Percentiles rank a stretch among this genome's conserved stretches.
phyloP scores from a whole-genome alignment of 2,329 filamentous ascomycete species.

The Sarocladium strictum region DNA sequence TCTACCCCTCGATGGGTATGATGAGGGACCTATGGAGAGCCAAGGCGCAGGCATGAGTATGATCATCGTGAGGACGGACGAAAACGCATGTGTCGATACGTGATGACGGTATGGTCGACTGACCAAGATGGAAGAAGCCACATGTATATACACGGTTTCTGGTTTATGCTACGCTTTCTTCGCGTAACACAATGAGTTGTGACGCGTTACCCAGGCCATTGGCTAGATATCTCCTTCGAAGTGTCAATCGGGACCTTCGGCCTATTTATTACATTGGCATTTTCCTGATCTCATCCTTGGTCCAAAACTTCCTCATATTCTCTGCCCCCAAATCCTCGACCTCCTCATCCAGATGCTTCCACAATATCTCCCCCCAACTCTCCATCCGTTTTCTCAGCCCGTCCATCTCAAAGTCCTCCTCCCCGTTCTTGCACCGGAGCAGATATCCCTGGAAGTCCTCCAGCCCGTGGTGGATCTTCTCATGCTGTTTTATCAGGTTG shows the following conservation, averaged over 20 bases:
- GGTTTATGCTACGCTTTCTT: too few species aligned
- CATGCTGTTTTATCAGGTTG: constrained; percentile 68
- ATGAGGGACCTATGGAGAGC: constrained; percentile 39
- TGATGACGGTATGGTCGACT: too few species aligned
- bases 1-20: constrained; percentile 37
- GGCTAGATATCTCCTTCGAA: too few species aligned
- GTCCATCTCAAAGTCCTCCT: constrained; percentile 49
- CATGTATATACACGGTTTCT: not conserved
- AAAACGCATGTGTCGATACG: not conserved
- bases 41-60: not conserved
- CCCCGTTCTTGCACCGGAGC: constrained; percentile 52
- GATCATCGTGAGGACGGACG: not conserved
- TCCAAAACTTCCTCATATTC: constrained; percentile 85
- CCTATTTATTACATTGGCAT: constrained; percentile 64
- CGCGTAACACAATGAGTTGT: too few species aligned
- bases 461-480: constrained; percentile 70
- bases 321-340: constrained; percentile 72
- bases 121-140: too few species aligned
- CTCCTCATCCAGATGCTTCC: constrained; percentile 80
- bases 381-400: constrained; percentile 70
- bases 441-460: constrained; percentile 64
- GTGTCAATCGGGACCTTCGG: too few species aligned
- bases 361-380: constrained; percentile 69
- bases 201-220: too few species aligned
- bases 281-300: constrained; percentile 62